Evolutionary conservation across 2,329 filamentous ascomycete genomes (phyloP).

Genomic region (Pseudogymnoascus sp.): DNA sequence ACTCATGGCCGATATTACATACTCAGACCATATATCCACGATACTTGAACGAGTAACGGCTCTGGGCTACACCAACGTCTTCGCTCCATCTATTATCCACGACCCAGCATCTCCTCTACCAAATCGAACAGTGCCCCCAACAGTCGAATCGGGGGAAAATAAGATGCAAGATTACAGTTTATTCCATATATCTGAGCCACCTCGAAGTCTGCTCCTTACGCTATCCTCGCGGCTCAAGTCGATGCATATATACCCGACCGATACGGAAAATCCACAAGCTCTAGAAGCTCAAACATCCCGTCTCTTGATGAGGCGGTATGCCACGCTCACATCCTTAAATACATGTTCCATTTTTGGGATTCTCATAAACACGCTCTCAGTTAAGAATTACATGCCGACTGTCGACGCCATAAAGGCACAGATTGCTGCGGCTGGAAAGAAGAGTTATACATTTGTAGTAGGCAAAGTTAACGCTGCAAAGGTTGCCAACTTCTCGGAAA

Average conservation of each 20-base stretch:
- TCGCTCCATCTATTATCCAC: conserved; percentile 66
- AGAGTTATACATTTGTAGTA: conserved; percentile 92
- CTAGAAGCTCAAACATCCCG: conserved; percentile 38
- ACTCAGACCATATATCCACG: conserved; percentile 62
- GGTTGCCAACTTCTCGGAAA: conserved; percentile 90
- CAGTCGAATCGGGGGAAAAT: conserved; percentile 36
- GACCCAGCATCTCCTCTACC: conserved; percentile 76
- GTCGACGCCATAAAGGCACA: conserved; percentile 65
- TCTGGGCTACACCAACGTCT: conserved; percentile 63
- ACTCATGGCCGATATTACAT: conserved; percentile 86
- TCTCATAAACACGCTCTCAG: conserved; percentile 88
- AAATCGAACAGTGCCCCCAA: conserved; percentile 64
- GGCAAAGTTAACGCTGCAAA: conserved; percentile 95
- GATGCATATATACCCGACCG: conserved; percentile 70
- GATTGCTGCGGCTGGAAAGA: conserved; percentile 79
- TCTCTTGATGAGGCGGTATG: conserved; percentile 78
- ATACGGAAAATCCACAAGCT: conserved; percentile 28
- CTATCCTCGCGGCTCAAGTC: conserved; percentile 74
- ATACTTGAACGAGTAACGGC: conserved; percentile 50
- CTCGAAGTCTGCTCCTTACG: conserved; percentile 77
- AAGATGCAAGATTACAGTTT: conserved; percentile 46
- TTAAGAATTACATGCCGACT: conserved; percentile 81
- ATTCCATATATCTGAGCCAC: conserved; percentile 83
- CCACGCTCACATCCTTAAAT: conserved; percentile 70
- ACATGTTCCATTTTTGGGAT: conserved; percentile 86